These are phyloP conservation scores for Ilyonectria mors-panacis DNA, from an alignment of 2,329 filamentous ascomycete species.

Conservation along the genomic window DNA sequence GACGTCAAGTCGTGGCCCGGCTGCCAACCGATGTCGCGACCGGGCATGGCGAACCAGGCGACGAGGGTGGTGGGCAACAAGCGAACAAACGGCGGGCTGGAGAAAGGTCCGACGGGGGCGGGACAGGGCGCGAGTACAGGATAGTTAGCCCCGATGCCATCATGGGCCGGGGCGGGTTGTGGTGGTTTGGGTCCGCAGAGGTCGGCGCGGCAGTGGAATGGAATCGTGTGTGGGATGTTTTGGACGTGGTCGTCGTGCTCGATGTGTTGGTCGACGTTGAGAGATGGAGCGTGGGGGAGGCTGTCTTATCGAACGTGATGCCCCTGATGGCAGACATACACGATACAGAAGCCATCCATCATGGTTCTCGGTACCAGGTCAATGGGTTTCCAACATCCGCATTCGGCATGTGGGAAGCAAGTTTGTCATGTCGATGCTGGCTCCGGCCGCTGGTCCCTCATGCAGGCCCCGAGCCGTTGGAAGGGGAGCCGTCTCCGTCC, in stretches of 20 bases:
- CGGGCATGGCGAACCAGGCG: neutral
- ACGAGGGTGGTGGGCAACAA: neutral
- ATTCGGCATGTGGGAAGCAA: constrained; percentile 3
- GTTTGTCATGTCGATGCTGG: too few relatives aligned
- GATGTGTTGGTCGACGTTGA: neutral
- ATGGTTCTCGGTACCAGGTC: neutral
- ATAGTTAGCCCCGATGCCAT: constrained; percentile 23
- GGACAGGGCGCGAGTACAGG: neutral
- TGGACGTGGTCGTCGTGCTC: neutral
- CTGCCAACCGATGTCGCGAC: neutral
- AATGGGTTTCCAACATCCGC: neutral
- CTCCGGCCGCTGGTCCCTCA: neutral
- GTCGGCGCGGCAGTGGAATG: constrained; percentile 9
- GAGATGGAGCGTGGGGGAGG: constrained; percentile 1
- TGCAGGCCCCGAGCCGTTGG: too few relatives aligned
- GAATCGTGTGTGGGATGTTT: neutral
- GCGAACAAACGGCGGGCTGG: constrained; percentile 3
- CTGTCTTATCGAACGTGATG: neutral
- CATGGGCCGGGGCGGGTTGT: constrained; percentile 19
- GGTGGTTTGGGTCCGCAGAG: constrained; percentile 12
- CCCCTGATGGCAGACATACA: neutral
- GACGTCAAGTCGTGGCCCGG: neutral
- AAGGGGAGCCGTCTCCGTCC: neutral
- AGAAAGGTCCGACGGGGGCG: constrained; percentile 18
- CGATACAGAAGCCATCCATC: neutral